Conservation (phyloP, 2,329 filamentous ascomycete genomes). For the Fusarium sp. region DNA sequence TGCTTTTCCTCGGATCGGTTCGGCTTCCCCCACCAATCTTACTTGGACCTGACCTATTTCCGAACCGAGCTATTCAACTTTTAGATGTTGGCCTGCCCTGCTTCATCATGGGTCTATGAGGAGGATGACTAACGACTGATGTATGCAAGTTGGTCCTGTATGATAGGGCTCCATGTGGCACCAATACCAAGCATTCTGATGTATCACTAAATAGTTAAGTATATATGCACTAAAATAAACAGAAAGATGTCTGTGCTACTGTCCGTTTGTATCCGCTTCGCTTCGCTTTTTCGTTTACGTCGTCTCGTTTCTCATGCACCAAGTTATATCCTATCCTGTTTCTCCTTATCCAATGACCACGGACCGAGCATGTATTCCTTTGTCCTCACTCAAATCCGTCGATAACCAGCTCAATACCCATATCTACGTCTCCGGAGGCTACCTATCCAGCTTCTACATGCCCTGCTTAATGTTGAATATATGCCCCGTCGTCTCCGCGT, state of each 20-base stretch:
- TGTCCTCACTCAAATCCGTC: conserved; percentile 1
- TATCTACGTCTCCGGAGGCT: conserved; percentile 6
- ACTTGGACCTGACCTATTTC: background rate
- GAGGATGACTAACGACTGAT: background rate
- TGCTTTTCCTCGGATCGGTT: conserved; percentile 8
- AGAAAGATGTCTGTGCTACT: background rate
- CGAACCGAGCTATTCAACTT: conserved; percentile 11
- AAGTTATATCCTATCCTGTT: conserved; percentile 13
- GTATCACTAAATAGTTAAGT: background rate
- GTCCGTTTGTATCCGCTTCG: conserved; percentile 1
- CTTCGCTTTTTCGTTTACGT: conserved; percentile 17
- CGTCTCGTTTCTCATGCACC: conserved; percentile 32
- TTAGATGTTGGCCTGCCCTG: background rate
- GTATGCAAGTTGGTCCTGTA: background rate
- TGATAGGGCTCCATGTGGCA: background rate
- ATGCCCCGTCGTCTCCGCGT: background rate
- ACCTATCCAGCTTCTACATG: conserved; percentile 25
- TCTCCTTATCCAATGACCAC: conserved; percentile 4
- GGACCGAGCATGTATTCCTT: background rate
- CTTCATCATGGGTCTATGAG: background rate
- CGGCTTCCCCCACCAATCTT: background rate
- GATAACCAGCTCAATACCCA: conserved; percentile 3
- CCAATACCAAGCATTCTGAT: background rate
- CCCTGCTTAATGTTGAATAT: conserved; percentile 33
- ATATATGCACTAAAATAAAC: background rate